phyloP scores from a whole-genome alignment of 2,329 filamentous ascomycete genomes.

The Xylaria sp. region DNA sequence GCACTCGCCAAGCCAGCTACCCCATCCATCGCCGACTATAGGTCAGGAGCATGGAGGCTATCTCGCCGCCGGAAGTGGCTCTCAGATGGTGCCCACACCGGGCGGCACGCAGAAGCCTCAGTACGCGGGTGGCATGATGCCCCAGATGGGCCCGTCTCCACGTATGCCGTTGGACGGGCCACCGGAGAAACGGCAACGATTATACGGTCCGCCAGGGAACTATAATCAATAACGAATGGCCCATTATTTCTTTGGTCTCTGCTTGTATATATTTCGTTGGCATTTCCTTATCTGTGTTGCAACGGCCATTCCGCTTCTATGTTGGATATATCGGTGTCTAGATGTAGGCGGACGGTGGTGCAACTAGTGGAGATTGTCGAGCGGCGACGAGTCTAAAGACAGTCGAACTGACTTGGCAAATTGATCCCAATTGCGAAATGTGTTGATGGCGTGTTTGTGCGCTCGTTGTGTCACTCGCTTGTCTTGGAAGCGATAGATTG shows the following conservation, averaged over 20 bases:
- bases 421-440: constrained; percentile 20
- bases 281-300: constrained; percentile 24
- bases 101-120: constrained; percentile 52
- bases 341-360: constrained; percentile 8
- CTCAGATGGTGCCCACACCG: constrained; percentile 54
- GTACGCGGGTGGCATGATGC: constrained; percentile 56
- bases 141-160: constrained; percentile 48
- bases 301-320: constrained; percentile 8
- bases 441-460: constrained; percentile 5
- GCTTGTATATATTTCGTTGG: constrained; percentile 46
- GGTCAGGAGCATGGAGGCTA: constrained; percentile 60
- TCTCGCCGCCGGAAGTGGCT: constrained; percentile 55
- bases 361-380: constrained; percentile 22
- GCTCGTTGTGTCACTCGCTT: constrained; percentile 16
- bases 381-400: constrained; percentile 1
- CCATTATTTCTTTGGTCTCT: constrained; percentile 33
- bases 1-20: constrained; percentile 65
- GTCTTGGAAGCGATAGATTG: constrained; percentile 29
- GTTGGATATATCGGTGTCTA: constrained; percentile 19
- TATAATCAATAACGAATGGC: constrained; percentile 52
- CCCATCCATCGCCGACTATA: constrained; percentile 61
- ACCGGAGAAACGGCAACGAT: constrained; percentile 65
- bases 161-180: constrained; percentile 54
- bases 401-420: background rate
- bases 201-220: constrained; percentile 58